Evolutionary conservation across 768 basidiomycete genomes (phyloP), one percentile per base, ranked within the genome.

Genomic region (Boletus eberwhitei): DNA sequence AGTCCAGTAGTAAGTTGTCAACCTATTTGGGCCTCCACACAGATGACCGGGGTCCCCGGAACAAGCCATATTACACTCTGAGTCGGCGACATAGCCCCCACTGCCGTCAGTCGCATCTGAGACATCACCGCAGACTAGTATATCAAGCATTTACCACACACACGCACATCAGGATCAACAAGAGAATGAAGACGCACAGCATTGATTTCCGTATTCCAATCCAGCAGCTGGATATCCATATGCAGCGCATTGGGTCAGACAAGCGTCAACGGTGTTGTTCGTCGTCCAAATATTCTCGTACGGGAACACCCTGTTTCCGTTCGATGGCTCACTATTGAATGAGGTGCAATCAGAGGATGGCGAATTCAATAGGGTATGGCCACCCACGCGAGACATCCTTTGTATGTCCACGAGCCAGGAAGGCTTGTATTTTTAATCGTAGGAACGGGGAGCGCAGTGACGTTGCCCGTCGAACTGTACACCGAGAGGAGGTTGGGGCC

Each of bases 211-310:
- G 48, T 76, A 88, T 72, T 86, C 90, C 55, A 85, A 74, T 24
- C 87, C 89, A 29, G 83, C 83, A 38, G 80, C 88, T 2, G 85
- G 77, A 63, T 81, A 93, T 8, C 90, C 90, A 59, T 82, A 90
- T 1, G 77, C 75, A 14, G 82, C 77, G 60, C 90, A 92, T 64
- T 84, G 86, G 42, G 68, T 77, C 59, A 90, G 74, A 63, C 90
- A 93, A 2, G 77, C 77, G 1, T 78, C 68, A 5, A 83, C 83
- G 4, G 85, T 80, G 62, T 85, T 89, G 65, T 87, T 88, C 2
- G 71, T 75, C 11, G 76, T 69, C 74, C 79, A 79, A 37, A 82
- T 76, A 32, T 84, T 72, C 65, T 87, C 77, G 63, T 85, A 79
- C 0, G 83, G 81, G 71, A 90, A 83, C 21, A 83, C 73, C 38